These are phyloP conservation scores for Penicillium corylophilum DNA, from an alignment of 2,329 filamentous ascomycete genomes.

Conservation along the genomic window DNA sequence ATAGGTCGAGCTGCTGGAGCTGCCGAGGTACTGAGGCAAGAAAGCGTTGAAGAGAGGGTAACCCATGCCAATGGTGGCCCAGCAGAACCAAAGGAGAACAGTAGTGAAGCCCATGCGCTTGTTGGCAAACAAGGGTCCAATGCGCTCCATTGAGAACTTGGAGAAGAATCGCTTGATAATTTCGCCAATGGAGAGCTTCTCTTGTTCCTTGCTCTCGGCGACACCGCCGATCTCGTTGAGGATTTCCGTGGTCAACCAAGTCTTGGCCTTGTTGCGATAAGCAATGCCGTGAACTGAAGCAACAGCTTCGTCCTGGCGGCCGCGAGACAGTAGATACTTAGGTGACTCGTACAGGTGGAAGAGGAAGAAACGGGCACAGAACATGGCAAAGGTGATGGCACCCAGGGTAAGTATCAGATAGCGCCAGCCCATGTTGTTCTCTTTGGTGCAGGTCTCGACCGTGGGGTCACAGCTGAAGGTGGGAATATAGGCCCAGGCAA, in stretches of 20 bases:
- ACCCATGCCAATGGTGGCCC: slow-evolving; percentile 80
- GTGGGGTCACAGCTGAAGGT: slow-evolving; percentile 55
- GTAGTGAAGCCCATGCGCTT: slow-evolving; percentile 51
- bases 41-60: slow-evolving; percentile 89
- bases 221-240: slow-evolving; percentile 54
- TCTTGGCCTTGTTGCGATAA: slow-evolving; percentile 64
- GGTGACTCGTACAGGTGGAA: slow-evolving; percentile 84
- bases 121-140: slow-evolving; percentile 61
- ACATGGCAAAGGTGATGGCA: slow-evolving; percentile 72
- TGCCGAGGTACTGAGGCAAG: slow-evolving; percentile 74
- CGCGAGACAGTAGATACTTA: slow-evolving; percentile 73
- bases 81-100: slow-evolving; percentile 70
- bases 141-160: slow-evolving; percentile 65
- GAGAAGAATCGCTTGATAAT: slow-evolving; percentile 60
- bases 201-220: slow-evolving; percentile 40
- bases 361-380: slow-evolving; percentile 72
- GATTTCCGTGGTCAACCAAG: slow-evolving; percentile 73
- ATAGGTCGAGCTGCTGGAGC: slow-evolving; percentile 51
- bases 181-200: slow-evolving; percentile 43
- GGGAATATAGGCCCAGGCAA: slow-evolving; percentile 68
- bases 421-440: slow-evolving; percentile 71
- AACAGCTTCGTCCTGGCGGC: slow-evolving; percentile 74
- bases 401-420: slow-evolving; percentile 71
- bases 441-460: slow-evolving; percentile 45
- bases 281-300: slow-evolving; percentile 77